phyloP scores from a whole-genome alignment of 805 yeast genomes.

The Hanseniaspora meyeri region DNA sequence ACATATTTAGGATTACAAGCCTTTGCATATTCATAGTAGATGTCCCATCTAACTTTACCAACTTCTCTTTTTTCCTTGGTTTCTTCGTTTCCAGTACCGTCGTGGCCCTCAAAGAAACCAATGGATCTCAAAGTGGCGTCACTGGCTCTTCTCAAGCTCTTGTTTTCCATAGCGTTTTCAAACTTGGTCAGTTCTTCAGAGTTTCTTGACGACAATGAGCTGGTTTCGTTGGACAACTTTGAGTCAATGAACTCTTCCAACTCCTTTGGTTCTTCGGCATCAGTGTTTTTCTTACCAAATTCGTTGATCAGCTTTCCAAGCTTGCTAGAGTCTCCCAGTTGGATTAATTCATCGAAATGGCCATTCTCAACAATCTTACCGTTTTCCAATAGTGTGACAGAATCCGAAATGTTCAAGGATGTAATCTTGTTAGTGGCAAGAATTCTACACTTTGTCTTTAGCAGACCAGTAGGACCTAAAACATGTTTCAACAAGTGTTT shows the following conservation, averaged over 20 bases:
- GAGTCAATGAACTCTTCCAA: conserved; percentile 6
- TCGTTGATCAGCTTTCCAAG: conserved; percentile 46
- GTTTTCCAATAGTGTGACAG: conserved; percentile 53
- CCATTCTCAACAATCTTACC: conserved; percentile 63
- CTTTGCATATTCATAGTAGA: conserved; percentile 69
- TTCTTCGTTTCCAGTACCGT: conserved; percentile 26
- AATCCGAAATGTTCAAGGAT: conserved; percentile 63
- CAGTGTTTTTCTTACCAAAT: conserved; percentile 23
- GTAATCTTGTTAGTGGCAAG: conserved; percentile 80
- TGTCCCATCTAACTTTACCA: conserved; percentile 84
- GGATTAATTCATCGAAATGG: conserved; percentile 33
- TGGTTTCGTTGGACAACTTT: conserved; percentile 17
- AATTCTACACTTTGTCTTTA: conserved; percentile 60
- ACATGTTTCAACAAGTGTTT: conserved; percentile 72
- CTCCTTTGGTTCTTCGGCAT: conserved; percentile 17
- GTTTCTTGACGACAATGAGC: conserved; percentile 25
- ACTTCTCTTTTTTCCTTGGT: conserved; percentile 73
- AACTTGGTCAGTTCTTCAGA: conserved; percentile 21
- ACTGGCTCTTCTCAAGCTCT: conserved; percentile 52
- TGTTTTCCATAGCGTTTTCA: conserved; percentile 26
- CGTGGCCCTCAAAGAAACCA: conserved; percentile 26
- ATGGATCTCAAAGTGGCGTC: conserved; percentile 29
- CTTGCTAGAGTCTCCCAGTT: conserved; percentile 33
- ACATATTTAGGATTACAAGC: conserved; percentile 74
- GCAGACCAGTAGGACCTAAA: conserved; percentile 66